These are phyloP conservation scores for Wickerhamiella vanderwaltii DNA, from an alignment of 805 yeast species.

Conservation along the genomic window DNA sequence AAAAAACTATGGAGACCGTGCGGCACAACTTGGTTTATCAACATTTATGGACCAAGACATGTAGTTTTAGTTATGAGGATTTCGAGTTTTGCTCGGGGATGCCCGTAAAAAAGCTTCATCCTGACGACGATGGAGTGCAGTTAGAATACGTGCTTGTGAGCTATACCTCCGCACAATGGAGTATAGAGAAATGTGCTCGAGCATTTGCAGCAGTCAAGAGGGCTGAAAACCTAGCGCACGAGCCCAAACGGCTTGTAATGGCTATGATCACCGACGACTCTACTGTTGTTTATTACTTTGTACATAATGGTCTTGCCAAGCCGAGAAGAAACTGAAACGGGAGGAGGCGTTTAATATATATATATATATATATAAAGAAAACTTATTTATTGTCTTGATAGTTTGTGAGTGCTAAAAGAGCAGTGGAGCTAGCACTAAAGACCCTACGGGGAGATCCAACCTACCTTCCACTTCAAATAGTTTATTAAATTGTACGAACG, in stretches of 20 bases:
- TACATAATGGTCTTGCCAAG: constrained; percentile 29
- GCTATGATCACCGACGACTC: constrained; percentile 33
- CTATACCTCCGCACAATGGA: constrained; percentile 25
- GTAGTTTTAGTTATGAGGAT: constrained; percentile 14
- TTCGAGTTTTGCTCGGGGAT: constrained; percentile 21
- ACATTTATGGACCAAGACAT: constrained; percentile 29
- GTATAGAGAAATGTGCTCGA: constrained; percentile 26
- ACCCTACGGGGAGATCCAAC: too few species aligned
- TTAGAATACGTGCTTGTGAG: constrained; percentile 18
- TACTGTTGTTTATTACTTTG: constrained; percentile 34
- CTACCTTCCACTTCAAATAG: background rate
- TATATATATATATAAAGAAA: too few species aligned
- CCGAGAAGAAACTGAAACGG: constrained; percentile 32
- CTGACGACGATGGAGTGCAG: constrained; percentile 24
- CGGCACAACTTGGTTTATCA: constrained; percentile 27
- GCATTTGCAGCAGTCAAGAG: constrained; percentile 23
- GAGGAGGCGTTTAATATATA: too few species aligned
- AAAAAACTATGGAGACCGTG: constrained; percentile 13
- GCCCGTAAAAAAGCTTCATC: constrained; percentile 29
- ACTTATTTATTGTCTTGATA: too few species aligned
- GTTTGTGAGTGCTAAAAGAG: too few species aligned
- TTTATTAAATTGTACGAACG: background rate
- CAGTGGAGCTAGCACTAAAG: too few species aligned
- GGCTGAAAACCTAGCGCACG: constrained; percentile 10
- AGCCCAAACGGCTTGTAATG: constrained; percentile 27